phyloP scores from a whole-genome alignment of 192 early-diverging fungal species.

The Coemansia sp. region DNA sequence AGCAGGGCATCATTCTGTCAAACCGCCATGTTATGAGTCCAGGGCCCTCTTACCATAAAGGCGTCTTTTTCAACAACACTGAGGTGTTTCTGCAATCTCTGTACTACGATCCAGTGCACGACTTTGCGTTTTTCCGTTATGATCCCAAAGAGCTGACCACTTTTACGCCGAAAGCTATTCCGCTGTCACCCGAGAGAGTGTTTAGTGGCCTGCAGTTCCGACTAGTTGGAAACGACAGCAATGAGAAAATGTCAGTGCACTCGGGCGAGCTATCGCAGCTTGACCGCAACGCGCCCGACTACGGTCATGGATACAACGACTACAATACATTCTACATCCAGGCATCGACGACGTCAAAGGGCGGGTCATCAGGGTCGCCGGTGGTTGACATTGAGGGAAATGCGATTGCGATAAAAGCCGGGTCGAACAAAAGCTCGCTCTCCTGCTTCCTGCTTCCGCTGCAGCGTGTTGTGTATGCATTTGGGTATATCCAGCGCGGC shows the following conservation, averaged over 20 bases:
- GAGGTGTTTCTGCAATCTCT: conserved; percentile 64
- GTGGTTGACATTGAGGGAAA: conserved; percentile 73
- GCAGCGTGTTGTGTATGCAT: conserved; percentile 63
- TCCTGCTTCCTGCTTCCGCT: conserved; percentile 67
- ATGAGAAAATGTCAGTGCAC: conserved; percentile 75
- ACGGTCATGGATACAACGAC: conserved; percentile 57
- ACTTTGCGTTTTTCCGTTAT: conserved; percentile 78
- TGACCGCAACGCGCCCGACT: conserved; percentile 68
- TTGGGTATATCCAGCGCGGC: conserved; percentile 57
- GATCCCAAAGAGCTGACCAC: conserved; percentile 59
- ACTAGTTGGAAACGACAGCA: conserved; percentile 71
- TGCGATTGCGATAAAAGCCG: conserved; percentile 66
- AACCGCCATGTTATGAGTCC: conserved; percentile 73
- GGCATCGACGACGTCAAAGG: conserved; percentile 62
- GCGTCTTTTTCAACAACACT: conserved; percentile 63
- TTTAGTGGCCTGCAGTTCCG: conserved; percentile 71
- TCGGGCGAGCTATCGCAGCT: conserved; percentile 71
- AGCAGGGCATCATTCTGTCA: conserved; percentile 65
- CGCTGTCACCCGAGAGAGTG: conserved; percentile 63
- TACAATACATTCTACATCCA: conserved; percentile 83
- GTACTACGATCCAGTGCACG: conserved; percentile 78
- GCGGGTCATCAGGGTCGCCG: conserved; percentile 75
- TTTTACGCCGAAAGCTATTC: conserved; percentile 25
- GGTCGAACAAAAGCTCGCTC: conserved; percentile 54
- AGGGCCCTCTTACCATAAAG: conserved; percentile 65